phyloP scores from a whole-genome alignment of 345 rosid genomes.

The Citrus unshiu region DNA sequence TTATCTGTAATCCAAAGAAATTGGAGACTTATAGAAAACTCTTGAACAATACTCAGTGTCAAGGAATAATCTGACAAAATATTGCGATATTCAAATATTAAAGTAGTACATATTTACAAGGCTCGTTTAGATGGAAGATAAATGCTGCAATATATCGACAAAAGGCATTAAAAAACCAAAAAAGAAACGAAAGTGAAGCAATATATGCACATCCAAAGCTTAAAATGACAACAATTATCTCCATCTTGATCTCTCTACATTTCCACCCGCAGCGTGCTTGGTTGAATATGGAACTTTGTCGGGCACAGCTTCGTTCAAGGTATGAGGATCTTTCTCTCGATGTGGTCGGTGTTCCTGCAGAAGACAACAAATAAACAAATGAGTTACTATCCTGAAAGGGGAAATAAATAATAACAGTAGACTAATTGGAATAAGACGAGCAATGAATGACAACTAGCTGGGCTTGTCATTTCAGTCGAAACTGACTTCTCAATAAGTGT shows the following conservation, averaged over 20 bases:
- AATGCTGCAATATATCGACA: slow-evolving; percentile 14
- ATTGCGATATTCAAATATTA: not conserved
- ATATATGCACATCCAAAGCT: slow-evolving; percentile 31
- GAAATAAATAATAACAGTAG: not conserved
- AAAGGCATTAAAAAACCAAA: not conserved
- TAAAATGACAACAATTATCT: slow-evolving; percentile 12
- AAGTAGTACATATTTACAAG: slow-evolving; percentile 32
- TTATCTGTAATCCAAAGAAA: not conserved
- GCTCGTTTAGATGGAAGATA: slow-evolving; percentile 7
- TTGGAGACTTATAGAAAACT: not conserved
- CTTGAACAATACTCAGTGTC: not conserved
- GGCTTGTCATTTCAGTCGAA: not conserved
- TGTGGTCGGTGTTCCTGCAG: slow-evolving; percentile 47
- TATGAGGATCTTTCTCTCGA: slow-evolving; percentile 32
- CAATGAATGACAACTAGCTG: not conserved
- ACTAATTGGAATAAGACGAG: not conserved
- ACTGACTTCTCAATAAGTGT: not conserved
- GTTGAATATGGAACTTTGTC: slow-evolving; percentile 14
- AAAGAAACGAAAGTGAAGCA: not conserved
- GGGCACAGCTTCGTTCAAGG: slow-evolving; percentile 13
- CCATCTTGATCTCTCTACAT: slow-evolving; percentile 27
- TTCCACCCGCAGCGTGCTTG: slow-evolving; percentile 9
- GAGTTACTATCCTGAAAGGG: not conserved
- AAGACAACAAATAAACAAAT: not conserved
- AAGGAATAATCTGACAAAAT: not conserved